Evolutionary conservation across 805 yeast genomes (phyloP), one percentile per base, ranked within the genome.

Genomic region (Sugiyamaella floridensis): DNA sequence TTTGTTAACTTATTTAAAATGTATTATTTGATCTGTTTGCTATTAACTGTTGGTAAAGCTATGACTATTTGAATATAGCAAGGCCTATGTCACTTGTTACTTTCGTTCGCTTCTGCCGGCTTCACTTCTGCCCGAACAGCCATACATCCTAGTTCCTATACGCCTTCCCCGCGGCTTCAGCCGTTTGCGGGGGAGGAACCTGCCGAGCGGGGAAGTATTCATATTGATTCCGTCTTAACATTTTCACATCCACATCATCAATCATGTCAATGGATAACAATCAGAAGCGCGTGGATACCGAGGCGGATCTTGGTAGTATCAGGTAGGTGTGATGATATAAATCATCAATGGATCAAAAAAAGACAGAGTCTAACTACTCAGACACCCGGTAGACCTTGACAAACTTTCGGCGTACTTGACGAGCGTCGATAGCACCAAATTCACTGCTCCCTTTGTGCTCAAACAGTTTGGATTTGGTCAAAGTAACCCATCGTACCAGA

Each of bases 401-500:
- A 52, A 55, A 9, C 60, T 73, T 12, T 55, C 60, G 40, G 34
- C 43, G 16, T 69, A 67, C 56, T 63, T 72, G 47, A 45, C 45
- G 4, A 16, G 28, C 10, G 46, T 49, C 44, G 34, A 50, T 22
- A 61, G 63, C 2, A 43, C 47, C 1, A 52, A 48, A 54, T 66
- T 49, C 58, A 55, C 43, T 16, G 60, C 57, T 6, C 79, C 77
- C 0, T 65, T 66, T 12, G 57, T 56, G 0, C 62, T 79, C 43
- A 67, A 73, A 54, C 86, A 81, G 64, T 81, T 81, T 67, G 73
- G 73, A 26, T 79, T 76, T 62, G 86, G 86, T 14, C 86, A 81
- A 63, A 77, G 82, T 1, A 81, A 81, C 60, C 86, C 86, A 11
- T 80, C 85, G 0, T 81, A 80, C 60, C 71, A 77, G 28, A 51